These are phyloP conservation scores for Dactylellina haptotyla DNA, from an alignment of 2,329 filamentous ascomycete genomes.

Conservation along the genomic window DNA sequence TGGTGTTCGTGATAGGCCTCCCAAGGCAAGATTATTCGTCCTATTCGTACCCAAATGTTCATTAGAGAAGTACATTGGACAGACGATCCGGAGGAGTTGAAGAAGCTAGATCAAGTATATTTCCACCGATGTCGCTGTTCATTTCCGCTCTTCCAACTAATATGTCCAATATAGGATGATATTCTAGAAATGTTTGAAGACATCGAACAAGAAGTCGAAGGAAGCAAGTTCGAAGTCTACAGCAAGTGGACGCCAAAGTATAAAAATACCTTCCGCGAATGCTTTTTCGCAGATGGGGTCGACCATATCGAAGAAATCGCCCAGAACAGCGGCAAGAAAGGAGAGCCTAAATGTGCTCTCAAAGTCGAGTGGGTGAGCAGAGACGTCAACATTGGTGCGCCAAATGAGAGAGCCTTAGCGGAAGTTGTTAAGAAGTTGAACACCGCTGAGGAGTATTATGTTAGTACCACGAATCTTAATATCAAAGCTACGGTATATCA, in stretches of 20 bases:
- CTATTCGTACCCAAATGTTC: conserved; percentile 35
- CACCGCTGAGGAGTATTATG: conserved; percentile 33
- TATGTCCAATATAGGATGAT: conserved; percentile 23
- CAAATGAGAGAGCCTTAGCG: conserved; percentile 5
- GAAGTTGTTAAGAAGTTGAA: conserved; percentile 24
- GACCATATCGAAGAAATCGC: conserved; percentile 34
- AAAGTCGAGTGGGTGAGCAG: conserved; percentile 47
- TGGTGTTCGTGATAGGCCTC: conserved; percentile 26
- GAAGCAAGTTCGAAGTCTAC: conserved; percentile 17
- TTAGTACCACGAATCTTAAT: not conserved
- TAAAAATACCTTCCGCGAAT: conserved; percentile 42
- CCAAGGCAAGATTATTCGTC: conserved; percentile 28
- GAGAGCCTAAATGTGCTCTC: conserved; percentile 10
- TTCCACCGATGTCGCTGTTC: not conserved
- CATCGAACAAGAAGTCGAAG: conserved; percentile 15
- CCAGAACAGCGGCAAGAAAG: conserved; percentile 4
- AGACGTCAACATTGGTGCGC: conserved; percentile 35
- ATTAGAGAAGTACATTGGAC: conserved; percentile 34
- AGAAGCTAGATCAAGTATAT: conserved; percentile 16
- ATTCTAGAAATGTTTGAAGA: conserved; percentile 33
- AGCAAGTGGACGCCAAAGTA: conserved; percentile 38
- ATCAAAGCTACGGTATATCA: not conserved
- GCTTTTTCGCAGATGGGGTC: conserved; percentile 34
- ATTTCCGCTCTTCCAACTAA: not conserved
- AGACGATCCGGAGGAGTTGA: conserved; percentile 35